These are phyloP conservation scores for Cladosporium sp. DNA, from an alignment of 2,329 filamentous ascomycete genomes.

Conservation along the genomic window DNA sequence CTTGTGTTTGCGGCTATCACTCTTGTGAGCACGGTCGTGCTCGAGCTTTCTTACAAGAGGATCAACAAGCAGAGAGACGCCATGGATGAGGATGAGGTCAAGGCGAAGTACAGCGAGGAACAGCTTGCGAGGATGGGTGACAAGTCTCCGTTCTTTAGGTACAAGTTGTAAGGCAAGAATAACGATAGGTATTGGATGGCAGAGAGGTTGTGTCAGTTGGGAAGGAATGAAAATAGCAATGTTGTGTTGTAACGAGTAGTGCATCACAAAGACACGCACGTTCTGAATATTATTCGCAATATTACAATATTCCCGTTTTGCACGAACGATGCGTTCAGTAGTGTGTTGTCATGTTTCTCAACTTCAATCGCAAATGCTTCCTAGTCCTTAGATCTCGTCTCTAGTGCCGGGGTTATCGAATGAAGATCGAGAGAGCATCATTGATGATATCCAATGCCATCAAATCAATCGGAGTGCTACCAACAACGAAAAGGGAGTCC, in stretches of 20 bases:
- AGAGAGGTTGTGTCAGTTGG: not conserved
- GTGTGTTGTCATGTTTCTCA: too few species aligned
- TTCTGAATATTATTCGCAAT: not conserved
- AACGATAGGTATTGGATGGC: not conserved
- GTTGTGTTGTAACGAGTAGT: not conserved
- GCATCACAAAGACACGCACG: not conserved
- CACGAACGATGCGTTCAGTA: too few species aligned
- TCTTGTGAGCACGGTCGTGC: slow-evolving; percentile 27
- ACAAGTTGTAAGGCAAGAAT: slow-evolving; percentile 12
- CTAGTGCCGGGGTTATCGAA: too few species aligned
- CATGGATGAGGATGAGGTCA: slow-evolving; percentile 36
- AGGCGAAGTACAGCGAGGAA: slow-evolving; percentile 36
- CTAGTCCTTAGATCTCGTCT: too few species aligned
- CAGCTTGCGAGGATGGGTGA: slow-evolving; percentile 41
- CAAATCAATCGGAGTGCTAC: not conserved
- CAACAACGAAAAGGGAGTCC: not conserved
- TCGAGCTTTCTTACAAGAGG: slow-evolving; percentile 33
- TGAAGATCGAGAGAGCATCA: too few species aligned
- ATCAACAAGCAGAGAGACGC: slow-evolving; percentile 38
- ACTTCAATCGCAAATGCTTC: too few species aligned
- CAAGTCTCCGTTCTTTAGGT: slow-evolving; percentile 41
- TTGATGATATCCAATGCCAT: not conserved
- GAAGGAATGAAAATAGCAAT: not conserved
- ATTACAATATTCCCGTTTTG: not conserved
- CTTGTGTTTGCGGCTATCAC: slow-evolving; percentile 22